Conservation (phyloP, 192 early-diverging fungal species). For the Diversispora epigaea region DNA sequence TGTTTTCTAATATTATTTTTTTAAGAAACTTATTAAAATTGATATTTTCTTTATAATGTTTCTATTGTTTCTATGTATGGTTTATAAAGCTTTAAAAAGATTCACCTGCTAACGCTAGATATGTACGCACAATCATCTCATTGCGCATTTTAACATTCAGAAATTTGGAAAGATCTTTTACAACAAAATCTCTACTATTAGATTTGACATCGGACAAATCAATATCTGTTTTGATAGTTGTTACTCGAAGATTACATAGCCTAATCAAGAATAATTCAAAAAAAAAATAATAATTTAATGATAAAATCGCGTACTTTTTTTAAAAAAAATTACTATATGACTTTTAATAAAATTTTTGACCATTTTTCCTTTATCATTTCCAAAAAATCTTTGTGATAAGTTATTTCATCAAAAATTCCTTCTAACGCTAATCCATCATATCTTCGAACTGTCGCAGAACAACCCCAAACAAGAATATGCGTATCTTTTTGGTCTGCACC, state of each 20-base stretch:
- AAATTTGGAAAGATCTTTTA: slow-evolving; percentile 50
- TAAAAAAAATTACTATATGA: not conserved
- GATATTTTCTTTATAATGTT: not conserved
- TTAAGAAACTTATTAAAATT: not conserved
- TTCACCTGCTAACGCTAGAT: slow-evolving; percentile 50
- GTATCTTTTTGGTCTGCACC: slow-evolving; percentile 43
- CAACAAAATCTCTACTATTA: slow-evolving; percentile 61
- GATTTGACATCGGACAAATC: slow-evolving; percentile 53
- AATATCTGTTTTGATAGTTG: slow-evolving; percentile 62
- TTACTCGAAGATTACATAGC: slow-evolving; percentile 65
- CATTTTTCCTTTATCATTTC: slow-evolving; percentile 85
- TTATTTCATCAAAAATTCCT: slow-evolving; percentile 73
- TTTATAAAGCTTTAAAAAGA: not conserved
- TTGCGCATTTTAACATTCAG: slow-evolving; percentile 64
- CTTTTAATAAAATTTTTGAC: slow-evolving; percentile 36
- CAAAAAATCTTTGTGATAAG: slow-evolving; percentile 69
- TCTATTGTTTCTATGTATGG: not conserved
- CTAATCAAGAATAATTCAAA: slow-evolving; percentile 31
- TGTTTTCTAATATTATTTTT: slow-evolving; percentile 29
- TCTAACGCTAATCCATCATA: slow-evolving; percentile 75
- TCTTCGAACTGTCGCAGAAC: slow-evolving; percentile 85
- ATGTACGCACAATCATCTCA: slow-evolving; percentile 63
- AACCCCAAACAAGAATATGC: slow-evolving; percentile 83
- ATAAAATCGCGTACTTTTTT: no score
- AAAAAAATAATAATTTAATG: not conserved